Conservation (phyloP, 2,329 filamentous ascomycete genomes). For the Drechmeria coniospora region DNA sequence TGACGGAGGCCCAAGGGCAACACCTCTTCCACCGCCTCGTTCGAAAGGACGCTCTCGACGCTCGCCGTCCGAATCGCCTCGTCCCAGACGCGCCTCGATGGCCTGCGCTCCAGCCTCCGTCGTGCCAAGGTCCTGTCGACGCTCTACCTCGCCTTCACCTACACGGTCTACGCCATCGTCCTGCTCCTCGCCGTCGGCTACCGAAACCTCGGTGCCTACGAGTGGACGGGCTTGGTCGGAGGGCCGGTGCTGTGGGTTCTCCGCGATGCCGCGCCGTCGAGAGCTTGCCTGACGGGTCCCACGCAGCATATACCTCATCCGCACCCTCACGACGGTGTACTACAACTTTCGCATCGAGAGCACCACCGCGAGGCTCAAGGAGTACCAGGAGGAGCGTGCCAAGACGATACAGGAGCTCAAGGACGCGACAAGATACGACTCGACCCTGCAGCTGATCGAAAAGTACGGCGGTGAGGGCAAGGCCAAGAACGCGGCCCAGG, state of each 20-base stretch:
- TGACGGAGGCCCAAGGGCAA: constrained; percentile 43
- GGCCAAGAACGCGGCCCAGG: too few species aligned
- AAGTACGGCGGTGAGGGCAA: constrained; percentile 69
- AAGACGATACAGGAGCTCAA: constrained; percentile 90
- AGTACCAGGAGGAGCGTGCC: constrained; percentile 62
- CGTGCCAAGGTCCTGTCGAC: constrained; percentile 77
- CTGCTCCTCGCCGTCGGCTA: constrained; percentile 74
- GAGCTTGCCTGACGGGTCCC: too few species aligned
- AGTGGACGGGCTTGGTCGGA: constrained; percentile 65
- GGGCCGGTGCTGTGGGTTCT: constrained; percentile 57
- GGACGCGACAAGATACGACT: constrained; percentile 88
- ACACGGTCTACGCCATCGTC: constrained; percentile 73
- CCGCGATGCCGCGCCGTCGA: too few species aligned
- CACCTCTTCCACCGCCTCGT: constrained; percentile 71
- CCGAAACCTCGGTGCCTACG: constrained; percentile 57
- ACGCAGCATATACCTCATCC: constrained; percentile 61
- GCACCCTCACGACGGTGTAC: constrained; percentile 49
- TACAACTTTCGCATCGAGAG: constrained; percentile 71
- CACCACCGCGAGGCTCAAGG: constrained; percentile 53
- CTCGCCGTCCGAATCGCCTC: constrained; percentile 71
- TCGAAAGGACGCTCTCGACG: constrained; percentile 77
- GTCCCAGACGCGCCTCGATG: constrained; percentile 59
- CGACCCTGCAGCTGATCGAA: constrained; percentile 79
- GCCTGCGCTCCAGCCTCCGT: constrained; percentile 53
- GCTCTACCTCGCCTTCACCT: constrained; percentile 79